Evolutionary conservation across 2,329 filamentous ascomycete species (phyloP).

Genomic region (Rutstroemia sp.): DNA sequence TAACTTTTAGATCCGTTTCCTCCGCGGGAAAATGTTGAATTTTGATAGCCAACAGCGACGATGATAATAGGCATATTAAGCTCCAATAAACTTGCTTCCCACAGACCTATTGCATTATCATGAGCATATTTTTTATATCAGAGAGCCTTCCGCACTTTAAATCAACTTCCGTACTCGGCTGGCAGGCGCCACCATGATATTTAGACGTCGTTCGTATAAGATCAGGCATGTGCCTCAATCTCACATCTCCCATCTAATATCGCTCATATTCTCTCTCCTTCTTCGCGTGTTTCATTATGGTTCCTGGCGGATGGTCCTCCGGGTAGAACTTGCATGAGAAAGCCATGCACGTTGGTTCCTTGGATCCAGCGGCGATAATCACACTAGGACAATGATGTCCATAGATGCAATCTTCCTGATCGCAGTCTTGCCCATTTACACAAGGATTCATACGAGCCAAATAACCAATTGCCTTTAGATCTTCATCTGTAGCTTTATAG

Average conservation of each 20-base stretch:
- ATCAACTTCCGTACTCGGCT: too few species aligned
- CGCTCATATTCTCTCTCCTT: slow-evolving; percentile 18
- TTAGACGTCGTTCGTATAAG: too few species aligned
- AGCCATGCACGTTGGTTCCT: slow-evolving; percentile 43
- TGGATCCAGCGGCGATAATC: slow-evolving; percentile 11
- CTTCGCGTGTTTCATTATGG: slow-evolving; percentile 28
- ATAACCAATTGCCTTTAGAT: slow-evolving; percentile 48
- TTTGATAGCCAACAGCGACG: too few species aligned
- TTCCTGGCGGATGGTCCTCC: slow-evolving; percentile 50
- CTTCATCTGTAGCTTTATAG: slow-evolving; percentile 45
- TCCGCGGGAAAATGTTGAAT: too few species aligned
- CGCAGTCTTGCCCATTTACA: slow-evolving; percentile 49
- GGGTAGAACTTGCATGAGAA: slow-evolving; percentile 48
- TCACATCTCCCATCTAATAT: neutral
- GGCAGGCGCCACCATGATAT: too few species aligned
- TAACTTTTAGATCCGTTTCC: too few species aligned
- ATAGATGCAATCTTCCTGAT: slow-evolving; percentile 51
- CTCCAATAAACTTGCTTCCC: too few species aligned
- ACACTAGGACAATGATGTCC: slow-evolving; percentile 43
- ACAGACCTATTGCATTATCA: too few species aligned
- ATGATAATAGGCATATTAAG: too few species aligned
- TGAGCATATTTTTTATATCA: too few species aligned
- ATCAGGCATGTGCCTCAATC: too few species aligned
- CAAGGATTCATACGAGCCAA: slow-evolving; percentile 52
- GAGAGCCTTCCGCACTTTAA: too few species aligned